Evolutionary conservation across 257 asterid genomes (phyloP).

Genomic region (Nicotiana obtusifolia): DNA sequence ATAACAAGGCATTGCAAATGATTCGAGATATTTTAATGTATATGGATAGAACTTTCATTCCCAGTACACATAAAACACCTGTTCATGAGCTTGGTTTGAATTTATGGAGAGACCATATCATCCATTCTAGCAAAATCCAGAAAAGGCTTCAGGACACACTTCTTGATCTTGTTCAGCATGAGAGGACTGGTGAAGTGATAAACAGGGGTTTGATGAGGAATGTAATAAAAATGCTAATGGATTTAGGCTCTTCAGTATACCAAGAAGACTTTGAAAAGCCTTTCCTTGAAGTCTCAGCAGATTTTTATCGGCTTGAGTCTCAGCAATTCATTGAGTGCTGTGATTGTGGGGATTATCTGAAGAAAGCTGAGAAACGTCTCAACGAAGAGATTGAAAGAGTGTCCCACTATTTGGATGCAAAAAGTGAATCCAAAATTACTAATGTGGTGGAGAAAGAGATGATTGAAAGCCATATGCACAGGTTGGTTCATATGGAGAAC

Average conservation of each 20-base stretch:
- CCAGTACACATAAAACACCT: constrained; percentile 29
- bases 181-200: constrained; percentile 32
- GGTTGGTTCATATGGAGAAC: constrained; percentile 32
- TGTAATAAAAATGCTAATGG: constrained; percentile 27
- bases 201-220: constrained; percentile 33
- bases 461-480: constrained; percentile 24
- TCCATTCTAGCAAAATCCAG: constrained; percentile 26
- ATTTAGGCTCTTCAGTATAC: constrained; percentile 27
- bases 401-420: constrained; percentile 20
- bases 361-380: constrained; percentile 30
- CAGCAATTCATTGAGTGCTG: constrained; percentile 29
- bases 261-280: constrained; percentile 30
- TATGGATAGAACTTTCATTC: constrained; percentile 33
- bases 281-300: constrained; percentile 29
- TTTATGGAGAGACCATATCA: constrained; percentile 30
- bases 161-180: constrained; percentile 23
- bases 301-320: constrained; percentile 27
- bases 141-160: constrained; percentile 29
- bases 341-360: constrained; percentile 32
- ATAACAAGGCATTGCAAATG: constrained; percentile 36
- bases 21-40: constrained; percentile 34
- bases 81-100: constrained; percentile 32
- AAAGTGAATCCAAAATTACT: constrained; percentile 27
- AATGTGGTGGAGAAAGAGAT: constrained; percentile 30
- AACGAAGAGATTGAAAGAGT: constrained; percentile 33